Evolutionary conservation across 2,329 filamentous ascomycete species (phyloP).

Genomic region (Fusarium guadeloupense): DNA sequence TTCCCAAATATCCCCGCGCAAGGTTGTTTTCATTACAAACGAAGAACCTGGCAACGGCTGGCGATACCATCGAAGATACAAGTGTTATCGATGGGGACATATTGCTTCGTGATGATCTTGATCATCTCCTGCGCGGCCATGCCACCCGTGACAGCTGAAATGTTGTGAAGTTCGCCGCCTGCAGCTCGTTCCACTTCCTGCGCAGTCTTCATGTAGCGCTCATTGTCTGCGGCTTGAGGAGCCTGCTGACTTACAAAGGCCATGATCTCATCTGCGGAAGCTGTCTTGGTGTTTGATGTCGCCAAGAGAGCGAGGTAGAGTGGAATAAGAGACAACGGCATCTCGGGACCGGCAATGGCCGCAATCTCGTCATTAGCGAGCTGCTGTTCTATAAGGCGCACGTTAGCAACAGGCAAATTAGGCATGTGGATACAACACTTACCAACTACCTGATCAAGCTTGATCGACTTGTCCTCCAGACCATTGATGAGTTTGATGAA

Average conservation of each 20-base stretch:
- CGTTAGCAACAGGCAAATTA: not conserved
- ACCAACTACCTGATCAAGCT: conserved; percentile 65
- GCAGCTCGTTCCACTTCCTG: conserved; percentile 78
- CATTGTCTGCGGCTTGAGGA: conserved; percentile 59
- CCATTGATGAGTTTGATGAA: conserved; percentile 88
- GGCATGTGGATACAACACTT: conserved; percentile 44
- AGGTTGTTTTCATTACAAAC: conserved; percentile 51
- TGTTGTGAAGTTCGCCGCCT: conserved; percentile 91
- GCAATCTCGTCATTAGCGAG: conserved; percentile 63
- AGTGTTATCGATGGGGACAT: conserved; percentile 75
- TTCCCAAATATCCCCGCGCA: not conserved
- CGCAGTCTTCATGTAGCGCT: conserved; percentile 63
- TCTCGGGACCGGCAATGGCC: conserved; percentile 56
- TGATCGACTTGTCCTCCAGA: conserved; percentile 53
- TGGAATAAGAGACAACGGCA: conserved; percentile 69
- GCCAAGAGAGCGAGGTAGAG: conserved; percentile 74
- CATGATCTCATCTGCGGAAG: conserved; percentile 65
- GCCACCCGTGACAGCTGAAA: conserved; percentile 85
- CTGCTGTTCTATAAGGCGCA: conserved; percentile 57
- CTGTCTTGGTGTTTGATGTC: conserved; percentile 56
- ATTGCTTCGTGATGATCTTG: conserved; percentile 82
- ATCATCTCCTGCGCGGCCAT: conserved; percentile 98
- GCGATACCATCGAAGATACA: conserved; percentile 75
- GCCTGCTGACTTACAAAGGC: conserved; percentile 53
- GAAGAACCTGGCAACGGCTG: conserved; percentile 68